Evolutionary conservation across 2,329 filamentous ascomycete species (phyloP), one percentile per base, ranked within the genome.

Genomic region (Claviceps capensis): DNA sequence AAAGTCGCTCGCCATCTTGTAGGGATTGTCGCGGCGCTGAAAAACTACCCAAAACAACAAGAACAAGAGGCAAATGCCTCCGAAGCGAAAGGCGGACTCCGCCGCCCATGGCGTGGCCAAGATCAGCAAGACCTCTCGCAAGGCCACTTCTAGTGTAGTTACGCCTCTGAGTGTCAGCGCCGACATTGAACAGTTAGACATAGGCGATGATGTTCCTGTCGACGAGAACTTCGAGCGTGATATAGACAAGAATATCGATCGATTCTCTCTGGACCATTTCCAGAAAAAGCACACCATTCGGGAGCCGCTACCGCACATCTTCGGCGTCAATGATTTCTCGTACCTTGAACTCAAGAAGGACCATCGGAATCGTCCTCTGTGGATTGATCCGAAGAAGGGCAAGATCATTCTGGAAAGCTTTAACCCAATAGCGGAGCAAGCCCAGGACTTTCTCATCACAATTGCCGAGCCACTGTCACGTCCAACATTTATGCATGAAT

Each of bases 341-440:
- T 85, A 85, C 58, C 76, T 95, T 40, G 74, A 80, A 40, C 73
- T 96, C 58, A 97, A 96, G 69, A 81, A 85, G 3, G 91, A 97
- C 66, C 89, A 95, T 70, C 81, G 83, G 56, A 88, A 90, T 62
- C 83, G 93, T 16, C 93, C 93, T 16, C 76, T 97, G 54, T 97
- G 89, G 88, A 93, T 98, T 59, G 89, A 96, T 65, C 87, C 89
- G 2, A 74, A 84, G 47, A 87, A 86, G 63, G 89, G 87, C 38
- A 83, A 85, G 57, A 93, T 97, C 63, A 93, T 94, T 34, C 75
- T 97, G 44, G 91, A 98, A 73, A 95, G 89, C 60, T 97, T 96
- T 71, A 91, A 87, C 50, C 86, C 90, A 2, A 74, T 93, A 52
- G 89, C 91, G 53, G 79, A 85, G 53, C 85, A 90, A 62, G 91